Percentiles rank a stretch among this genome's conserved stretches.
Conservation (phyloP, 2,329 filamentous ascomycete species). For the Canariomyces notabilis region DNA sequence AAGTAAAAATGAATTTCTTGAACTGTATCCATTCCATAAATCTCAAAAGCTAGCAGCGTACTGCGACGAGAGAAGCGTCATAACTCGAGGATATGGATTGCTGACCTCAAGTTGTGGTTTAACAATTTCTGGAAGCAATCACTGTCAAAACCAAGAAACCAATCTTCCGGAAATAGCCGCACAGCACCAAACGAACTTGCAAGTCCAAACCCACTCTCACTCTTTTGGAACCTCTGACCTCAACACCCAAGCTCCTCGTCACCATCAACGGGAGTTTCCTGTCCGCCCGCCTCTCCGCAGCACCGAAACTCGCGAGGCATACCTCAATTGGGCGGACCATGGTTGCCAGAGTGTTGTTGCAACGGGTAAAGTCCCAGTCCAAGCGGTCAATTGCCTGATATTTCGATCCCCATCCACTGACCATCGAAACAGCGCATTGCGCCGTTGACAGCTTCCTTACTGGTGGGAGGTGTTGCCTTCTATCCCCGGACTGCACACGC, state of each 20-base stretch:
- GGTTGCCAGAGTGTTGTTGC: constrained; percentile 56
- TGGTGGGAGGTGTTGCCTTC: constrained; percentile 45
- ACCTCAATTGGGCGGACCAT: constrained; percentile 49
- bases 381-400: background rate
- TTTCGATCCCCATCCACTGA: constrained; percentile 5
- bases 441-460: constrained; percentile 49
- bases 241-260: constrained; percentile 12
- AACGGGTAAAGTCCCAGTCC: constrained; percentile 40
- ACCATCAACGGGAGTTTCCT: constrained; percentile 10
- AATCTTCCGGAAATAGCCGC: constrained; percentile 25
- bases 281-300: constrained; percentile 11
- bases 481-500: constrained; percentile 45
- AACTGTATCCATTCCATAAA: too few species aligned
- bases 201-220: constrained; percentile 12
- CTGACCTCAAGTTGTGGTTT: too few species aligned
- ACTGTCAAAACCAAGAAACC: constrained; percentile 12
- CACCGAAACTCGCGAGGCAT: constrained; percentile 15
- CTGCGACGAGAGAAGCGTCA: too few species aligned
- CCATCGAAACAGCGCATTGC: constrained; percentile 42
- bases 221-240: constrained; percentile 13
- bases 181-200: constrained; percentile 7
- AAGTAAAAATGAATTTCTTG: too few species aligned
- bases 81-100: too few species aligned
- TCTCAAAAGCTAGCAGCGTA: too few species aligned
- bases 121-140: too few species aligned